Evolutionary conservation across 2,329 filamentous ascomycete genomes (phyloP).

Genomic region (Talaromyces sp.): DNA sequence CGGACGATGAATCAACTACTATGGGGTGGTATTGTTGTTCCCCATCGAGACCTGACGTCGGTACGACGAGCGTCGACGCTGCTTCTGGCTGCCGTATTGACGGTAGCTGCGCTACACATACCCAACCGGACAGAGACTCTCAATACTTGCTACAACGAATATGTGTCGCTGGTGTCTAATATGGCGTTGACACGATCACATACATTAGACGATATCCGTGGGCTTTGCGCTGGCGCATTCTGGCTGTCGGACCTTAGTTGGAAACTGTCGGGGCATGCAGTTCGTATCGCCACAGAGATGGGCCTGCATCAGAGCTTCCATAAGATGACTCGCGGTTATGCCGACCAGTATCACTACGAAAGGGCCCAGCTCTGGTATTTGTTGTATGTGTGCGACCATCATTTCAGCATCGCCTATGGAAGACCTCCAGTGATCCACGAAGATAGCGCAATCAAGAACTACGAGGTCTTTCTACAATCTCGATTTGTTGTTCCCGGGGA

Average conservation of each 20-base stretch:
- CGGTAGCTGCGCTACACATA: slow-evolving; percentile 56
- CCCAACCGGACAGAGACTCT: slow-evolving; percentile 51
- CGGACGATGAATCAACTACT: slow-evolving; percentile 49
- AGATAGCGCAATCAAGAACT: slow-evolving; percentile 53
- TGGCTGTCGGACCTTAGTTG: slow-evolving; percentile 60
- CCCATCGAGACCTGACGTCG: slow-evolving; percentile 47
- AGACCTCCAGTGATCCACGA: slow-evolving; percentile 56
- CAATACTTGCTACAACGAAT: slow-evolving; percentile 53
- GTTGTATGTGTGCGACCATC: slow-evolving; percentile 61
- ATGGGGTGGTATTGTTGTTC: slow-evolving; percentile 50
- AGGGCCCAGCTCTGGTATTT: slow-evolving; percentile 58
- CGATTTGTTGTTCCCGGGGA: slow-evolving; percentile 51
- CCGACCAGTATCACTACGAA: slow-evolving; percentile 50
- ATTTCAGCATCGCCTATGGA: slow-evolving; percentile 59
- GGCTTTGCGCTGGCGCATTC: slow-evolving; percentile 57
- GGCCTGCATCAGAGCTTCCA: slow-evolving; percentile 52
- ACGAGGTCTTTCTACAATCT: slow-evolving; percentile 52
- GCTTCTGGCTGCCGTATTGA: slow-evolving; percentile 52
- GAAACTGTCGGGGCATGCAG: slow-evolving; percentile 56
- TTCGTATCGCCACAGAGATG: slow-evolving; percentile 55
- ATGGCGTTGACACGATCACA: slow-evolving; percentile 57
- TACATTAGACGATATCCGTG: slow-evolving; percentile 54
- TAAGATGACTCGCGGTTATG: slow-evolving; percentile 45
- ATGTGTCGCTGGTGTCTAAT: slow-evolving; percentile 51
- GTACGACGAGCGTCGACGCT: slow-evolving; percentile 53